Base-by-base conservation (phyloP, 805 yeast species). In the Lachancea lanzarotensis region DNA sequence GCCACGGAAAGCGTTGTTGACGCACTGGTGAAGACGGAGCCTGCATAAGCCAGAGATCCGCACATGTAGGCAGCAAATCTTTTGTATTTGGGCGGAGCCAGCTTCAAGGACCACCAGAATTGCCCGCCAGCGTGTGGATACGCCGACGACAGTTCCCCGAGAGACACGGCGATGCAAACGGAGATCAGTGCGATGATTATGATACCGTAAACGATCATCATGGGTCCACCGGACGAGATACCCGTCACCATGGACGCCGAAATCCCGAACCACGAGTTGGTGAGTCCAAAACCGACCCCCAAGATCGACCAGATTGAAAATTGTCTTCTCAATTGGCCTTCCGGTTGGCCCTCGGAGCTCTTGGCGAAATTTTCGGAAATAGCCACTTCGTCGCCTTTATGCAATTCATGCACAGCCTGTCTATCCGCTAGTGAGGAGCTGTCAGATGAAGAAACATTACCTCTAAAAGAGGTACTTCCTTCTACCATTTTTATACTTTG, bases 51-150 rank as follows among this genome's bases (percentile, higher is more conserved):
- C 49, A 79, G 72, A 7, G 81, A 75, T 12, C 84, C 86, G 54
- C 84, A 78, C 59, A 76, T 46, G 53, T 77, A 81, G 2, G 84
- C 78, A 35, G 71, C 68, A 45, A 78, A 74, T 18, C 70, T 53
- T 50, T 55, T 61, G 43, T 62, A 52, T 42, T 57, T 58, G 43
- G 69, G 70, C 9, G 81, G 81, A 6, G 82, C 81, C 46, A 78
- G 57, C 39, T 74, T 69, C 59, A 71, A 67, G 2, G 82, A 73
- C 83, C 84, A 78, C 54, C 71, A 76, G 54, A 75, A 78, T 53
- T 78, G 83, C 17, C 82, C 83, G 40, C 82, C 83, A n/a, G 82
- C 80, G 49, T 74, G 74, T 3, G 82, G 82, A 59, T 71, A 73
- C 2, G 81, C 79, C 35, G 77, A 71, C 2, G 79, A 71, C 48